Base-by-base conservation (phyloP, 129 eudicot genomes). In the Artemisia tridentata region DNA sequence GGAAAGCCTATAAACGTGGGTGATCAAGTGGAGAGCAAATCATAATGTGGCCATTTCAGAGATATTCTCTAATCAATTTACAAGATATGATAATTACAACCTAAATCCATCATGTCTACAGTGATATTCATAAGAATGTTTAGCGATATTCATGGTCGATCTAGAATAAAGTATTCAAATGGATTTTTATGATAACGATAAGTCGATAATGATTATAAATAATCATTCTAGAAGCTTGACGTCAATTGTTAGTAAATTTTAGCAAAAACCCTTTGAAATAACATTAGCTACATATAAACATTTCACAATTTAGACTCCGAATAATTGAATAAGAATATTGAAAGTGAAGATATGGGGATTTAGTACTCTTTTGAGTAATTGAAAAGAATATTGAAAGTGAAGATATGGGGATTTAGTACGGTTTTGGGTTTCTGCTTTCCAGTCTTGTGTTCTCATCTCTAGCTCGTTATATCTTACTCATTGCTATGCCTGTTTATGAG, bases 1-100 rank as follows among this genome's bases (percentile, higher is more conserved):
- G 74, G 68, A 75, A 75, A 75, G 69, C 80, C 80, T 75, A 58
- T 57, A 75, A 75, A 75, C 46, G 67, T 68, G 80, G 69, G 18
- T 68, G 25, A 43, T 3, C 34, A 29, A 67, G 80, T 76, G 69
- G 80, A 46, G 19, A 48, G 46, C 80, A 66, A 76, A 75, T 76
- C 74, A 68, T 68, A 19, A 49, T 68, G 74, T 59, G 74, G 45
- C 69, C 75, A 67, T 58, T 34, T 53, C 11, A 48, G 68, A 58
- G 51, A 66, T 21, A 16, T 56, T 67, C 23, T 67, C 27, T n/a
- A 67, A 58, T 67, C 80, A 76, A 60, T 48, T 59, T 68, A 67
- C 27, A 27, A 51, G 41, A 51, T 50, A 38, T 52, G 63, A 21
- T 65, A 8, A 8, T 65, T 54, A 69, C 52, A 62, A 12, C 61